phyloP scores from a whole-genome alignment of 306 rosid species.

The Casuarina glauca region DNA sequence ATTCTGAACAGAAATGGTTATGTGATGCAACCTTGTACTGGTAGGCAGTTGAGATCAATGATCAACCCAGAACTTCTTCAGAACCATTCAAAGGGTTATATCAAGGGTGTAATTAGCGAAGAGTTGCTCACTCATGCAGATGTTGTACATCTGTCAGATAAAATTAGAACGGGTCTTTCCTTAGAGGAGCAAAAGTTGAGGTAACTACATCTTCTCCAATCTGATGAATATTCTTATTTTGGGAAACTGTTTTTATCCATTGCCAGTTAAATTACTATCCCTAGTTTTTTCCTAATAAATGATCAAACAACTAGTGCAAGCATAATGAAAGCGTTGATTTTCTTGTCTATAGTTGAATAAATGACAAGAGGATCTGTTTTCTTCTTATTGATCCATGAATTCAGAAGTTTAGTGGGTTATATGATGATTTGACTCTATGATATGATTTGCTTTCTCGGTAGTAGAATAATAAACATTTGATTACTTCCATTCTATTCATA shows the following conservation, averaged over 20 bases:
- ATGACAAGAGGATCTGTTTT: conserved; percentile 11
- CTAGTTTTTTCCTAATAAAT: background rate
- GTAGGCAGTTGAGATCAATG: conserved; percentile 39
- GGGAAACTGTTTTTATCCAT: background rate
- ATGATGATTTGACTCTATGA: conserved; percentile 1
- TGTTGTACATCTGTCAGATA: conserved; percentile 76
- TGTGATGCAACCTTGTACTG: conserved; percentile 40
- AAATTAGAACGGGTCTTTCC: conserved; percentile 77
- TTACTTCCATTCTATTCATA: background rate
- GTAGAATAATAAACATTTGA: background rate
- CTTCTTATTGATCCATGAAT: background rate
- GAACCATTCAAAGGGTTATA: conserved; percentile 67
- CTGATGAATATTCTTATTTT: background rate
- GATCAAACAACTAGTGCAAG: background rate
- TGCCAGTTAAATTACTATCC: background rate
- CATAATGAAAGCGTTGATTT: background rate
- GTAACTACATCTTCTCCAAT: conserved; percentile 39
- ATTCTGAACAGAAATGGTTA: conserved; percentile 26
- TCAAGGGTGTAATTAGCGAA: conserved; percentile 66
- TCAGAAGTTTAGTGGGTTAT: background rate
- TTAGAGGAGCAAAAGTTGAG: conserved; percentile 75
- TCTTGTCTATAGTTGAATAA: background rate
- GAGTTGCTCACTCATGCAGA: conserved; percentile 84
- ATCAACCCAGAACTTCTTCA: conserved; percentile 59
- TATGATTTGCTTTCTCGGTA: background rate